These are phyloP conservation scores for Hanseniaspora hatyaiensis DNA, from an alignment of 805 yeast species.

Conservation along the genomic window DNA sequence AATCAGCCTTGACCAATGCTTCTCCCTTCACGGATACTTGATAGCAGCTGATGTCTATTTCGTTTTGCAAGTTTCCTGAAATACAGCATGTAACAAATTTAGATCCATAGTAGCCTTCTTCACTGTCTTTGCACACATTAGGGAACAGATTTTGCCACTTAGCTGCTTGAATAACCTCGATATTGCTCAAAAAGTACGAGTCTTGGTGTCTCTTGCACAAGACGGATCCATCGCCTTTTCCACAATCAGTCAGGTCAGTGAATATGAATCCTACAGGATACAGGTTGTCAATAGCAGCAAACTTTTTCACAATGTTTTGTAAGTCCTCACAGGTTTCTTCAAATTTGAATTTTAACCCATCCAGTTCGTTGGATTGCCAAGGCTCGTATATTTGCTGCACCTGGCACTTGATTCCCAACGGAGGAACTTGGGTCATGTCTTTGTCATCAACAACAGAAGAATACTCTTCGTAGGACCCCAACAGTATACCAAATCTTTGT, in stretches of 20 bases:
- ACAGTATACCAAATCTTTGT: conserved; percentile 75
- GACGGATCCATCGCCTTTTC: conserved; percentile 77
- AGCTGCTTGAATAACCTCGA: conserved; percentile 78
- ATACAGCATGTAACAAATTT: conserved; percentile 88
- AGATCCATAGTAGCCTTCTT: conserved; percentile 60
- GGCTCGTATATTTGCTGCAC: conserved; percentile 93
- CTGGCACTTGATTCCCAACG: conserved; percentile 85
- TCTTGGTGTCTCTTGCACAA: conserved; percentile 86
- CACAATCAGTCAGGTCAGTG: conserved; percentile 83
- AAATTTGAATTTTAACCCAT: conserved; percentile 60
- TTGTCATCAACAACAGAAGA: conserved; percentile 28
- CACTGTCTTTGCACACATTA: conserved; percentile 51
- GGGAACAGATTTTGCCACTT: conserved; percentile 57
- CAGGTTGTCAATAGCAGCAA: conserved; percentile 52
- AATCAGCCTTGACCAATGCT: conserved; percentile 73
- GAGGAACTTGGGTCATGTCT: conserved; percentile 36
- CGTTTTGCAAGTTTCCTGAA: conserved; percentile 78
- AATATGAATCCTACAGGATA: conserved; percentile 70
- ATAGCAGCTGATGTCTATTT: conserved; percentile 80
- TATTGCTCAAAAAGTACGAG: conserved; percentile 77
- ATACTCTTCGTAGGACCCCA: conserved; percentile 70
- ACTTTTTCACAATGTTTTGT: conserved; percentile 33
- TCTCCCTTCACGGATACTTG: conserved; percentile 85
- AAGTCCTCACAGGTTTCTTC: conserved; percentile 36
- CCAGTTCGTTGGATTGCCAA: conserved; percentile 73